phyloP scores from a whole-genome alignment of 1,139 yeast species.

The Yamadazyma oceani region DNA sequence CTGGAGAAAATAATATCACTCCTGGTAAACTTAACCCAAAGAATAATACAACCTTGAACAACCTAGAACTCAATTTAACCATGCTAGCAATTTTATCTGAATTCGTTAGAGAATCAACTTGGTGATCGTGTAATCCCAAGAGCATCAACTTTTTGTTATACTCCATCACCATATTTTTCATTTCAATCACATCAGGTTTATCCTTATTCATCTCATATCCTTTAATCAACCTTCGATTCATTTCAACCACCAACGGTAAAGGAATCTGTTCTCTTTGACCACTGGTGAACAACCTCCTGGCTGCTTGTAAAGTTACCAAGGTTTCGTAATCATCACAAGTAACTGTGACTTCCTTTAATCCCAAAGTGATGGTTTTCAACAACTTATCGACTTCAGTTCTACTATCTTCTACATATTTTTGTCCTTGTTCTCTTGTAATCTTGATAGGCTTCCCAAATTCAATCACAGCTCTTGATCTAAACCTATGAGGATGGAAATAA shows the following conservation, averaged over 20 bases:
- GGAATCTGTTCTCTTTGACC: constrained; percentile 37
- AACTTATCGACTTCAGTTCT: constrained; percentile 73
- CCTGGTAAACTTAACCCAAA: constrained; percentile 44
- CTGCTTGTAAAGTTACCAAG: constrained; percentile 88
- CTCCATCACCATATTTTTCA: constrained; percentile 34
- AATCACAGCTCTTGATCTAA: constrained; percentile 89
- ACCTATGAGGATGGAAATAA: constrained; percentile 93
- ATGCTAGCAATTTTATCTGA: constrained; percentile 29
- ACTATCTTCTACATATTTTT: constrained; percentile 56
- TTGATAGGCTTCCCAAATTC: constrained; percentile 92
- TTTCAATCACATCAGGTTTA: constrained; percentile 33
- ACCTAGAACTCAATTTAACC: constrained; percentile 27
- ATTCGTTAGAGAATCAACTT: constrained; percentile 35
- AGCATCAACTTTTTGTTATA: constrained; percentile 36
- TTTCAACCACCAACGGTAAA: constrained; percentile 45
- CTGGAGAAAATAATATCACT: constrained; percentile 44
- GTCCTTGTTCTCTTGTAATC: constrained; percentile 62
- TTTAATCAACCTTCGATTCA: constrained; percentile 42
- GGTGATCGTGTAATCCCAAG: constrained; percentile 46
- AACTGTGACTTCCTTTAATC: constrained; percentile 85
- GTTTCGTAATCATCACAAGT: constrained; percentile 93
- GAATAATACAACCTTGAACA: constrained; percentile 33
- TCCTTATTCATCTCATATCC: constrained; percentile 41
- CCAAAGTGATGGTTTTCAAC: constrained; percentile 68
- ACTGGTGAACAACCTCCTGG: constrained; percentile 47